Percentiles rank a stretch among this genome's conserved stretches.
Evolutionary conservation across 768 basidiomycete genomes (phyloP).

Genomic region (Chalciporus pseudorubinellus): DNA sequence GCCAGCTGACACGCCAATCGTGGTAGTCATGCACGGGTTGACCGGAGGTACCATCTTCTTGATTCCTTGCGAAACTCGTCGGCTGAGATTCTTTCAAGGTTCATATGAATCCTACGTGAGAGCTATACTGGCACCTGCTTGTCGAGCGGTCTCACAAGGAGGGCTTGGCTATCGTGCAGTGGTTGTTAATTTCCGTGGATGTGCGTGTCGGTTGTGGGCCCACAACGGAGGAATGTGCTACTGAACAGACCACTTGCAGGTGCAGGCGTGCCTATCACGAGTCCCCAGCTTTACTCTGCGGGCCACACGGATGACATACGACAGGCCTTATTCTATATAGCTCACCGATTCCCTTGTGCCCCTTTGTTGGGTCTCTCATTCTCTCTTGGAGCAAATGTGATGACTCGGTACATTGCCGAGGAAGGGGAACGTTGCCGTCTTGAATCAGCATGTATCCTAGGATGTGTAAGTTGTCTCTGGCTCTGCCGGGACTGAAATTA

Average conservation of each 20-base stretch:
- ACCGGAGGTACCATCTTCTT: constrained; percentile 28
- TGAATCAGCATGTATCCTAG: constrained; percentile 64
- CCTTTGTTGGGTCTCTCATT: constrained; percentile 87
- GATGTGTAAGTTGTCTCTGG: constrained; percentile 54
- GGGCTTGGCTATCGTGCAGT: constrained; percentile 89
- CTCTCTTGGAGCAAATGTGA: constrained; percentile 89
- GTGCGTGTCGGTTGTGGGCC: constrained; percentile 43
- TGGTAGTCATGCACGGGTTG: constrained; percentile 33
- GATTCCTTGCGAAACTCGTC: not conserved
- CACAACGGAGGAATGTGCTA: constrained; percentile 8
- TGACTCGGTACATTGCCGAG: constrained; percentile 87
- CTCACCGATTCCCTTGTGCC: constrained; percentile 69
- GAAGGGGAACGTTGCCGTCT: constrained; percentile 67
- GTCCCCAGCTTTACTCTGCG: constrained; percentile 81
- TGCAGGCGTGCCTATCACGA: constrained; percentile 82
- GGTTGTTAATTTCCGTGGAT: constrained; percentile 92
- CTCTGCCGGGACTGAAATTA: constrained; percentile 11
- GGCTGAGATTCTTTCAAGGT: constrained; percentile 41
- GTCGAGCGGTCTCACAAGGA: constrained; percentile 67
- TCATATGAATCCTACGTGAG: constrained; percentile 91
- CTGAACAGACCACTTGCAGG: constrained; percentile 43
- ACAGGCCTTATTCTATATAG: constrained; percentile 74
- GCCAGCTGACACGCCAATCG: constrained; percentile 25
- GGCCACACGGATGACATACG: constrained; percentile 90
- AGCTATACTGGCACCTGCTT: constrained; percentile 72